Percentiles rank a stretch among this genome's conserved stretches.
Conservation (phyloP, 805 yeast species). For the Kuraishia piskuri region DNA sequence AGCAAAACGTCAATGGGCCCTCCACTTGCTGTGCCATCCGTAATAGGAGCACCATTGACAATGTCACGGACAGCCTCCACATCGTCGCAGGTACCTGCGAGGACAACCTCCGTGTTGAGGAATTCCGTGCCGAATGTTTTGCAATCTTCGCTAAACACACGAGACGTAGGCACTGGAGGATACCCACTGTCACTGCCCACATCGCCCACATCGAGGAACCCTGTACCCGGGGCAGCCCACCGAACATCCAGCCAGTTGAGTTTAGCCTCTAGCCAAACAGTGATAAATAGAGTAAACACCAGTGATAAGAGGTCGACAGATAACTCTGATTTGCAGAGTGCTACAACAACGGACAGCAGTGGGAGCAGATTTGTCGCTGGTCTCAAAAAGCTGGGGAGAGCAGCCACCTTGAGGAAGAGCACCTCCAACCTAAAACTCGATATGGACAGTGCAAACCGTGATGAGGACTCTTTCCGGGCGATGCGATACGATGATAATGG, state of each 20-base stretch:
- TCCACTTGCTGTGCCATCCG: too few relatives aligned
- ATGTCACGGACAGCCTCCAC: background rate
- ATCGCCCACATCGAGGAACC: background rate
- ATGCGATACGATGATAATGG: constrained; percentile 2
- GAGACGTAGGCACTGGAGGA: too few relatives aligned
- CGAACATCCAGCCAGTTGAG: background rate
- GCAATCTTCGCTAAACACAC: background rate
- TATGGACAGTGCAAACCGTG: background rate
- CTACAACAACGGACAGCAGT: background rate
- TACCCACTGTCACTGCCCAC: background rate
- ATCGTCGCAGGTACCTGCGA: background rate
- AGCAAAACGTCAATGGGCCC: too few relatives aligned
- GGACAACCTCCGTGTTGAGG: background rate
- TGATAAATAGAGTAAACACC: background rate
- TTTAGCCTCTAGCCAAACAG: background rate
- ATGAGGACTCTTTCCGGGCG: background rate
- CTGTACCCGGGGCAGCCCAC: background rate
- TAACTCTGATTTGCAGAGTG: background rate
- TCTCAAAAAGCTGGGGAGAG: constrained; percentile 8
- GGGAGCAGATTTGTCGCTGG: constrained; percentile 7
- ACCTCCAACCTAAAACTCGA: background rate
- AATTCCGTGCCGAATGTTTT: background rate
- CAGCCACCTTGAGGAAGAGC: constrained; percentile 7
- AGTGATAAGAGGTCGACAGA: background rate
- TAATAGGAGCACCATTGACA: too few relatives aligned